phyloP scores from a whole-genome alignment of 2,329 filamentous ascomycete species.

The Ophiostoma tasmaniense region DNA sequence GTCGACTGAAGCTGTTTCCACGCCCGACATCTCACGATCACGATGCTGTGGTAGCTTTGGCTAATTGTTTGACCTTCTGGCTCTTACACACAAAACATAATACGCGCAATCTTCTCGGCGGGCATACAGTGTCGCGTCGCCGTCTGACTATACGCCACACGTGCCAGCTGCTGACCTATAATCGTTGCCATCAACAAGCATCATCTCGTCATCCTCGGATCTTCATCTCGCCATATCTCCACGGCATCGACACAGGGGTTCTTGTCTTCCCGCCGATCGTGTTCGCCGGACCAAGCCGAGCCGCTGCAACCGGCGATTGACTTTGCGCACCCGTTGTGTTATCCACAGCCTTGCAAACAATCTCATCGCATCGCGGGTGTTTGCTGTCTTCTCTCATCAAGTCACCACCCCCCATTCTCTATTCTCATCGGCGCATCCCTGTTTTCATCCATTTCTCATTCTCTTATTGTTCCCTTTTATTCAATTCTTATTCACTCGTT shows the following conservation, averaged over 20 bases:
- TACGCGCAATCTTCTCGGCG: background rate
- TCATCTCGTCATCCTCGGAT: background rate
- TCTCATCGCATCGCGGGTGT: background rate
- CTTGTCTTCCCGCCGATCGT: background rate
- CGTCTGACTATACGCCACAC: background rate
- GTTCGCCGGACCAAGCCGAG: background rate
- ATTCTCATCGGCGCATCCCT: background rate
- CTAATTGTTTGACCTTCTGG: background rate
- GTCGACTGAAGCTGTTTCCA: background rate
- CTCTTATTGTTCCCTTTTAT: background rate
- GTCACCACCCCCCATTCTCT: background rate
- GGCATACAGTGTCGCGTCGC: background rate
- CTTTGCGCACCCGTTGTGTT: background rate
- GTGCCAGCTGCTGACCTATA: slow-evolving; percentile 7
- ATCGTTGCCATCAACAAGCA: slow-evolving; percentile 4
- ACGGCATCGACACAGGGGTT: background rate
- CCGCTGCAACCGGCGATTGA: background rate
- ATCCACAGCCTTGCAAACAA: slow-evolving; percentile 12
- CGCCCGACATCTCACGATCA: background rate
- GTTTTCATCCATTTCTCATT: background rate
- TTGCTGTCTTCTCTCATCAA: slow-evolving; percentile 6
- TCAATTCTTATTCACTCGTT: background rate
- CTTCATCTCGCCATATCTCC: background rate
- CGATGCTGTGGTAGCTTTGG: background rate
- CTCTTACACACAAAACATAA: background rate